Percentiles rank a stretch among this genome's conserved stretches.
Conservation (phyloP, 2,329 filamentous ascomycete genomes). For the Phialemoniopsis sp. region DNA sequence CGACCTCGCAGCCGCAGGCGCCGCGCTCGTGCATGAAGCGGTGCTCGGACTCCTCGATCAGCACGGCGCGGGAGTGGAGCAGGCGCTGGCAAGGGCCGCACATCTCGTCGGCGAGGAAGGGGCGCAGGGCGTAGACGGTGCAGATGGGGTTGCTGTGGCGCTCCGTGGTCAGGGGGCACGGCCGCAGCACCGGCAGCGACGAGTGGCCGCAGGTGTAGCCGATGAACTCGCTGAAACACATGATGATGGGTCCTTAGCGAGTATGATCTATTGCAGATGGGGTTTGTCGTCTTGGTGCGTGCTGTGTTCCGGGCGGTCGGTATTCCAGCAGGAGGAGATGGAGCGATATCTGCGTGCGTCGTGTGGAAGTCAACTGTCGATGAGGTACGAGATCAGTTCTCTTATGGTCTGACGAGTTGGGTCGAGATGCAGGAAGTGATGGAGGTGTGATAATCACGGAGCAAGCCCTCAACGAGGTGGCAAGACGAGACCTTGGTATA, state of each 20-base stretch:
- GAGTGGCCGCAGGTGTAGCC: conserved; percentile 44
- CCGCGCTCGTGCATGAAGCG: conserved; percentile 40
- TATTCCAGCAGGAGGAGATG: too few species aligned
- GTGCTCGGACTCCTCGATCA: conserved; percentile 36
- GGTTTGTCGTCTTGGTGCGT: too few species aligned
- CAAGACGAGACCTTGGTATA: too few species aligned
- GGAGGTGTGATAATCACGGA: too few species aligned
- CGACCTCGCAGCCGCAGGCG: conserved; percentile 29
- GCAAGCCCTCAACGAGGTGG: too few species aligned
- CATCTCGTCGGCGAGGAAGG: conserved; percentile 25
- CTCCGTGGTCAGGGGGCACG: conserved; percentile 37
- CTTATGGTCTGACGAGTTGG: too few species aligned
- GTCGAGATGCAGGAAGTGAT: too few species aligned
- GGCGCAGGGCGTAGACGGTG: conserved; percentile 18
- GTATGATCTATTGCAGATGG: too few species aligned
- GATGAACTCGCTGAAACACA: conserved; percentile 43
- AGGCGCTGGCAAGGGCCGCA: conserved; percentile 32
- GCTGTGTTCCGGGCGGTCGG: too few species aligned
- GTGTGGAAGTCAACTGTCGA: too few species aligned
- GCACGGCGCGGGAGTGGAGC: conserved; percentile 30
- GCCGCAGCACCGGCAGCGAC: conserved; percentile 29
- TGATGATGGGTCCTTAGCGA: conserved; percentile 12
- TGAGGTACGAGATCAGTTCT: too few species aligned
- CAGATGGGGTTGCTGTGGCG: conserved; percentile 29
- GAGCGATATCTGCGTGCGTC: too few species aligned